Percentiles rank a stretch among this genome's conserved stretches.
Conservation (phyloP, 306 rosid genomes). For the Datisca glomerata region DNA sequence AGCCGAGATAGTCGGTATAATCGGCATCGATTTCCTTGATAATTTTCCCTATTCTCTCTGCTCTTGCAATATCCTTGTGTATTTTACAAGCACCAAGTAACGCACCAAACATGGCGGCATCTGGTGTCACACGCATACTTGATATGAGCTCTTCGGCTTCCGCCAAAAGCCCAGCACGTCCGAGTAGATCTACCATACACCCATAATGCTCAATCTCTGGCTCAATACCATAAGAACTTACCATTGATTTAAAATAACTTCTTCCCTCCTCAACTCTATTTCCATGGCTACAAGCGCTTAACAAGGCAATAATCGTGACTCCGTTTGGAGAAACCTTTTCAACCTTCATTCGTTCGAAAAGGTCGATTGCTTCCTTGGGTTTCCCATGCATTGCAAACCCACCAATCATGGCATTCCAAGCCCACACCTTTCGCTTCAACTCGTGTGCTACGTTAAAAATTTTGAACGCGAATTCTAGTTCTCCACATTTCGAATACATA, state of each 20-base stretch:
- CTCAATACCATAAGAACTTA: constrained; percentile 28
- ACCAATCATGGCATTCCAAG: constrained; percentile 72
- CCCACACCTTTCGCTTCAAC: constrained; percentile 30
- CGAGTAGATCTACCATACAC: constrained; percentile 60
- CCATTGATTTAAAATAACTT: constrained; percentile 37
- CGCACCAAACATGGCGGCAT: constrained; percentile 57
- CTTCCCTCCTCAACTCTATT: constrained; percentile 46
- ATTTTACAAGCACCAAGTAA: constrained; percentile 53
- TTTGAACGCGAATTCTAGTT: constrained; percentile 37
- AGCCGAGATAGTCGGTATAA: constrained; percentile 37
- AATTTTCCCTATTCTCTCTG: constrained; percentile 38
- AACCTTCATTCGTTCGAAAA: constrained; percentile 44
- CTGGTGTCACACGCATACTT: constrained; percentile 46
- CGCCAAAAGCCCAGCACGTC: constrained; percentile 47
- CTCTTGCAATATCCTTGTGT: constrained; percentile 48
- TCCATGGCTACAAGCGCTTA: constrained; percentile 71
- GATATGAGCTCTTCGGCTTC: constrained; percentile 50
- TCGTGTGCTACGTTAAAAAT: constrained; percentile 17
- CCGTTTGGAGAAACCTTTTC: constrained; percentile 38
- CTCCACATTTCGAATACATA: constrained; percentile 66
- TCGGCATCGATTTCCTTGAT: constrained; percentile 35
- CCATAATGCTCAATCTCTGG: constrained; percentile 56
- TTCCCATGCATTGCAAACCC: constrained; percentile 69
- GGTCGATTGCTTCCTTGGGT: constrained; percentile 34
- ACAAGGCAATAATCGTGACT: constrained; percentile 47